These are phyloP conservation scores for Candida oleophila DNA, from an alignment of 805 yeast genomes.

Conservation along the genomic window DNA sequence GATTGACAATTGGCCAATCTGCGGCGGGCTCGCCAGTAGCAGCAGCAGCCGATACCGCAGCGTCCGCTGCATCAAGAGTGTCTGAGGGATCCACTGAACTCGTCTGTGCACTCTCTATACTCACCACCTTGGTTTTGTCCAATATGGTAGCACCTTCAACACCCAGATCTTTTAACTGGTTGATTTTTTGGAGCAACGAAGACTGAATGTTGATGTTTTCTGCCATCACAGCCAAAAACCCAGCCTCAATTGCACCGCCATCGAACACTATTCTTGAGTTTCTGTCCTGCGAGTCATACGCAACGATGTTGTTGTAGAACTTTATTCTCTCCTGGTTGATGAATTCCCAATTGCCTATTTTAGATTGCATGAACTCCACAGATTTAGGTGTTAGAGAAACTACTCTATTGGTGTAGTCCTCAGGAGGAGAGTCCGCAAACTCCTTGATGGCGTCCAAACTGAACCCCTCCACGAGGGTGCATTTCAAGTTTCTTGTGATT, in stretches of 20 bases:
- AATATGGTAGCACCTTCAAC: conserved; percentile 34
- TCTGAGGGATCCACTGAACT: too few relatives aligned
- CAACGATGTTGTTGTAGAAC: conserved; percentile 76
- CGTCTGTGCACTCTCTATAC: conserved; percentile 40
- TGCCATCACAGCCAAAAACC: conserved; percentile 70
- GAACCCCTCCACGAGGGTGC: conserved; percentile 74
- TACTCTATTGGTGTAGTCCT: conserved; percentile 70
- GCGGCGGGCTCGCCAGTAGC: too few relatives aligned
- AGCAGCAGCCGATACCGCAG: too few relatives aligned
- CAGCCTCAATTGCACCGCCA: conserved; percentile 43
- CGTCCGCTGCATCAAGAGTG: too few relatives aligned
- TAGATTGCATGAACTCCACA: conserved; percentile 54
- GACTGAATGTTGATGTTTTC: conserved; percentile 85
- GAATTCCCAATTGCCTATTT: conserved; percentile 75
- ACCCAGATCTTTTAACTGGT: conserved; percentile 24
- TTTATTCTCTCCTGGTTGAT: conserved; percentile 70
- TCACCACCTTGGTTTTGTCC: conserved; percentile 68
- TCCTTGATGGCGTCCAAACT: conserved; percentile 50
- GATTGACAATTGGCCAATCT: conserved; percentile 73
- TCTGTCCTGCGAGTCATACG: conserved; percentile 76
- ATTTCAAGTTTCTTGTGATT: conserved; percentile 53
- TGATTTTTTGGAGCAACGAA: conserved; percentile 54
- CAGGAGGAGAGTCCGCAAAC: conserved; percentile 47
- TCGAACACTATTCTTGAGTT: conserved; percentile 73
- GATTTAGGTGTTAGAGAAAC: conserved; percentile 85